These are phyloP conservation scores for Candida vaughaniae DNA, from an alignment of 805 yeast genomes.

Conservation along the genomic window DNA sequence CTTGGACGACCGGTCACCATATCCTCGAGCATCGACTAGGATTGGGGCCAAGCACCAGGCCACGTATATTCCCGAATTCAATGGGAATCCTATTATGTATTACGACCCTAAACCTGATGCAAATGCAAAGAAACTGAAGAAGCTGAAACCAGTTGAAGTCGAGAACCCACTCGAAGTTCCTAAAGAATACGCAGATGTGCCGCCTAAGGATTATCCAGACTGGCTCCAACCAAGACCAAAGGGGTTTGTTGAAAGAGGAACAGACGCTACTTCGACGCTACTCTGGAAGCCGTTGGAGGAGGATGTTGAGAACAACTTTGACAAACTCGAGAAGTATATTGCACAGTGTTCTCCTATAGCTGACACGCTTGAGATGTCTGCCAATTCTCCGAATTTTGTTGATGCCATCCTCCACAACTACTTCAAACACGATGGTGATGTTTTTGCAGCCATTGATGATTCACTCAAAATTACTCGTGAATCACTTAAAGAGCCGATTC, in stretches of 20 bases:
- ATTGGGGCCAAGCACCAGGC: slow-evolving; percentile 75
- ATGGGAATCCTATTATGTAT: slow-evolving; percentile 62
- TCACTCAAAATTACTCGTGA: slow-evolving; percentile 53
- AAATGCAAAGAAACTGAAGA: slow-evolving; percentile 15
- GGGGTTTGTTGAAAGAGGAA: slow-evolving; percentile 85
- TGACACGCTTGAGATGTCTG: slow-evolving; percentile 47
- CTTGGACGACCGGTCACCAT: slow-evolving; percentile 66
- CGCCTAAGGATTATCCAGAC: slow-evolving; percentile 53
- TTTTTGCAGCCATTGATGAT: slow-evolving; percentile 44
- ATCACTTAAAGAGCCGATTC: slow-evolving; percentile 72
- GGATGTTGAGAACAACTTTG: slow-evolving; percentile 26
- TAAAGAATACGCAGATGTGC: slow-evolving; percentile 37
- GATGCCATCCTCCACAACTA: slow-evolving; percentile 67
- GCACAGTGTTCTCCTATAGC: slow-evolving; percentile 59
- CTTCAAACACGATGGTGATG: slow-evolving; percentile 52
- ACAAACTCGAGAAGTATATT: slow-evolving; percentile 53
- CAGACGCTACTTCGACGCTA: slow-evolving; percentile 59
- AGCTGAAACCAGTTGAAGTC: slow-evolving; percentile 17
- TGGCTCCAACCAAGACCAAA: slow-evolving; percentile 80
- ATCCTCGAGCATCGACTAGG: slow-evolving; percentile 77
- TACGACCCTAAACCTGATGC: slow-evolving; percentile 41
- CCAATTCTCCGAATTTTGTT: slow-evolving; percentile 76
- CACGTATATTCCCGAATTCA: slow-evolving; percentile 54
- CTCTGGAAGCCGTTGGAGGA: slow-evolving; percentile 59
- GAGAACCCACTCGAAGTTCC: slow-evolving; percentile 44